phyloP scores from a whole-genome alignment of 2,329 filamentous ascomycete genomes.

The Apiospora arundinis region DNA sequence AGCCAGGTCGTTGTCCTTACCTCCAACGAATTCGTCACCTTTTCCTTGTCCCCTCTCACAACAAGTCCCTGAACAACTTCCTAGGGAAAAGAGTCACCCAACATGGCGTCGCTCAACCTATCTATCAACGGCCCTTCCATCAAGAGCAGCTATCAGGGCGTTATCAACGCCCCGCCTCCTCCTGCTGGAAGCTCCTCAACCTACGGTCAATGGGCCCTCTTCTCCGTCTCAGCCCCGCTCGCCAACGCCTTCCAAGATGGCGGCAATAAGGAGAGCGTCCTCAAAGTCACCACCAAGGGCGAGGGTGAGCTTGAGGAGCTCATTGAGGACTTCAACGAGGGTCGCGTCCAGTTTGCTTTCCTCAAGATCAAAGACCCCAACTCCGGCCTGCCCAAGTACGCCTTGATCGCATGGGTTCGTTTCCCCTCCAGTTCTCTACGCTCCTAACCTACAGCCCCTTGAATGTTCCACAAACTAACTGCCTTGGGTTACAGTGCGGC shows the following conservation, averaged over 20 bases:
- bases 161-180: constrained; percentile 58
- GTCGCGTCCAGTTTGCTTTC: constrained; percentile 95
- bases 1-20: constrained; percentile 3
- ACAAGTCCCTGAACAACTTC: constrained; percentile 11
- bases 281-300: constrained; percentile 93
- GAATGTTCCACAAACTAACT: constrained; percentile 20
- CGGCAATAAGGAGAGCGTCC: constrained; percentile 86
- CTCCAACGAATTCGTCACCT: constrained; percentile 12
- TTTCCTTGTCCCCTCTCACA: constrained; percentile 12
- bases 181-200: constrained; percentile 72
- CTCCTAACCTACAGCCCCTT: not conserved
- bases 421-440: constrained; percentile 21
- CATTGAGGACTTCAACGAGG: constrained; percentile 95
- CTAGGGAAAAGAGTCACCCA: constrained; percentile 28
- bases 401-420: constrained; percentile 85
- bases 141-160: constrained; percentile 75
- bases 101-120: constrained; percentile 81
- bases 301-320: constrained; percentile 91
- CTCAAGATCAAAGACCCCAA: constrained; percentile 97
- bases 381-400: constrained; percentile 84
- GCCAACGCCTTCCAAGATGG: constrained; percentile 91
- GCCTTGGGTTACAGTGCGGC: constrained; percentile 66
- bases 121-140: constrained; percentile 84
- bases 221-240: constrained; percentile 90
- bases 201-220: constrained; percentile 91